These are phyloP conservation scores for Globisporangium nagaii DNA, from an alignment of 352 stramenopile species.

Conservation along the genomic window DNA sequence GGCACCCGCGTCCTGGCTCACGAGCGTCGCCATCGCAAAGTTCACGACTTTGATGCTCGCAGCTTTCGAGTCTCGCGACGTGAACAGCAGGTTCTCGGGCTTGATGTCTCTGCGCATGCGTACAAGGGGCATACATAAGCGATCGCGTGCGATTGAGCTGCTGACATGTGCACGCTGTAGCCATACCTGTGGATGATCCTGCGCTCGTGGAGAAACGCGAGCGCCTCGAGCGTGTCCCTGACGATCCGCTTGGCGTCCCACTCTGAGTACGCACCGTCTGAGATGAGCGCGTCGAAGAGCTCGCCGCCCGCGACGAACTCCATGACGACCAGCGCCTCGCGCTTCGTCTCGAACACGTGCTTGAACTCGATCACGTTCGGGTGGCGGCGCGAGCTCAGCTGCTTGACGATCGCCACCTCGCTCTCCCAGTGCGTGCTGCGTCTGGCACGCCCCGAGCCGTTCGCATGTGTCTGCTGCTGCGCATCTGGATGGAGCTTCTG, in stretches of 20 bases:
- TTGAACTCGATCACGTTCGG: constrained; percentile 52
- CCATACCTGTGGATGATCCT: constrained; percentile 61
- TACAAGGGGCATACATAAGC: not conserved
- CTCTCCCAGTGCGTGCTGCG: too few species aligned
- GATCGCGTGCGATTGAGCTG: constrained; percentile 13
- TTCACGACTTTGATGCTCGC: constrained; percentile 80
- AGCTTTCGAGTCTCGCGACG: constrained; percentile 52
- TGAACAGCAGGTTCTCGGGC: constrained; percentile 83
- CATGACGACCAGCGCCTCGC: constrained; percentile 52
- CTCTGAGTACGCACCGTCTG: constrained; percentile 73
- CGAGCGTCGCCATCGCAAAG: constrained; percentile 73
- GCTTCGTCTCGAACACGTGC: constrained; percentile 42
- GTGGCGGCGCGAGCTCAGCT: constrained; percentile 41
- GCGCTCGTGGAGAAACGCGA: constrained; percentile 62
- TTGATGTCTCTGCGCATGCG: constrained; percentile 52
- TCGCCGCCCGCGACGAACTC: constrained; percentile 55
- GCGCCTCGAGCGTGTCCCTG: constrained; percentile 42
- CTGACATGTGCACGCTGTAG: not conserved
- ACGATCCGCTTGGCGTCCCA: constrained; percentile 52
- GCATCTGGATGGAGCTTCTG: constrained; percentile 22
- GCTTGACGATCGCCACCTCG: constrained; percentile 42
- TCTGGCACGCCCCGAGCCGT: too few species aligned
- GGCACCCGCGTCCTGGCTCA: constrained; percentile 19
- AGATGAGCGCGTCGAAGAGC: constrained; percentile 66
- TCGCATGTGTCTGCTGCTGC: too few species aligned